These are phyloP conservation scores for Mycena albidolilacea DNA, from an alignment of 768 basidiomycete genomes.

Conservation along the genomic window DNA sequence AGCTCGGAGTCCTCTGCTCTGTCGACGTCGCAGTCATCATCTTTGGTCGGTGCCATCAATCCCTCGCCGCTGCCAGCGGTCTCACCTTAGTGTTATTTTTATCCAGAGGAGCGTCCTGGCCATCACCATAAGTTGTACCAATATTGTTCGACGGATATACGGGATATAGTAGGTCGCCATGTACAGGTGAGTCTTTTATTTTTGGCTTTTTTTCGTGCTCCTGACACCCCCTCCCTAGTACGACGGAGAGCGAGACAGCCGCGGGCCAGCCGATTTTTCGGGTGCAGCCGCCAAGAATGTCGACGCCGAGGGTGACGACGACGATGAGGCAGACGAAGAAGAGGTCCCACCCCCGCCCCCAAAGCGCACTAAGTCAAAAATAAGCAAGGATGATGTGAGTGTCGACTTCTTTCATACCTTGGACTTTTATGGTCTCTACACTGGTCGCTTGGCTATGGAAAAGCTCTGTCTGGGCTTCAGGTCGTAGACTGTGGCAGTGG, in stretches of 20 bases:
- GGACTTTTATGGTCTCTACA: too few relatives aligned
- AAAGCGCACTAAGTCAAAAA: conserved; percentile 34
- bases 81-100: conserved; percentile 59
- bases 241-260: conserved; percentile 66
- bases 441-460: too few relatives aligned
- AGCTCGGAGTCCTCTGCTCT: conserved; percentile 91
- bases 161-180: conserved; percentile 80
- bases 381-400: conserved; percentile 36
- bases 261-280: conserved; percentile 63
- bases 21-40: conserved; percentile 93
- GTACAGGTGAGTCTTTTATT: conserved; percentile 53
- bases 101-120: conserved; percentile 81
- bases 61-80: conserved; percentile 12
- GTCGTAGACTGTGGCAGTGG: too few relatives aligned
- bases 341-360: conserved; percentile 45
- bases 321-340: conserved; percentile 60
- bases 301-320: conserved; percentile 57
- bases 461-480: too few relatives aligned
- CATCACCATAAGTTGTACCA: conserved; percentile 88
- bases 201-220: conserved; percentile 24
- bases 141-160: conserved; percentile 81
- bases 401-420: not conserved
- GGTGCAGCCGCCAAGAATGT: conserved; percentile 47
- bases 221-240: conserved; percentile 49
- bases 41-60: conserved; percentile 62